Evolutionary conservation across 768 basidiomycete species (phyloP).

Genomic region (Boletus barrowsii): DNA sequence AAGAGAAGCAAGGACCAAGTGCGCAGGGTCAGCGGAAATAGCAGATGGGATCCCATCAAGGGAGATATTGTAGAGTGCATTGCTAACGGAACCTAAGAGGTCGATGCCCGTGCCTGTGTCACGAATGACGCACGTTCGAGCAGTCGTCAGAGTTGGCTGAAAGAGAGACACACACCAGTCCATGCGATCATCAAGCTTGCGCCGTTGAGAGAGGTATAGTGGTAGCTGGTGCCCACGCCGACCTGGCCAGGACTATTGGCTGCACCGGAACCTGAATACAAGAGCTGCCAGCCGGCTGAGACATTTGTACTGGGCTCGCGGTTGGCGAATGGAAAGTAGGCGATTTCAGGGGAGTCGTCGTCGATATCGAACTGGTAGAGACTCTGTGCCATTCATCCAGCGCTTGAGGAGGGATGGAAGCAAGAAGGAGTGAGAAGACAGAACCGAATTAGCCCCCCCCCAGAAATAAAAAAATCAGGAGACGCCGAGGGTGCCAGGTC

Average conservation of each 20-base stretch:
- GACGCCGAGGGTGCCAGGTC: conserved; percentile 19
- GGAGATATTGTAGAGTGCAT: conserved; percentile 44
- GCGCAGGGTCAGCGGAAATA: conserved; percentile 22
- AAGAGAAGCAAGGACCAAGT: conserved; percentile 50
- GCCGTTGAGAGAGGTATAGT: conserved; percentile 59
- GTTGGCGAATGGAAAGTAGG: conserved; percentile 60
- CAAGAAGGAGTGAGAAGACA: conserved; percentile 11
- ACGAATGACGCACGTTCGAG: conserved; percentile 3
- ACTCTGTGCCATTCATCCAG: conserved; percentile 34
- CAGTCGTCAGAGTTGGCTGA: background rate
- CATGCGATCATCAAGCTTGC: conserved; percentile 56
- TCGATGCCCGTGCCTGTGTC: conserved; percentile 61
- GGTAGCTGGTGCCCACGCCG: conserved; percentile 56
- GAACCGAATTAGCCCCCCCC: background rate
- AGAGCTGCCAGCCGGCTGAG: conserved; percentile 65
- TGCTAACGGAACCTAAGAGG: conserved; percentile 49
- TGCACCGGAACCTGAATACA: conserved; percentile 52
- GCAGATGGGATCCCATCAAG: conserved; percentile 46
- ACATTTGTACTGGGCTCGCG: conserved; percentile 48
- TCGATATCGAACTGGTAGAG: conserved; percentile 46
- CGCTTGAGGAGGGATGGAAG: conserved; percentile 7
- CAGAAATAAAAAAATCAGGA: conserved; percentile 5
- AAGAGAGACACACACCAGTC: conserved; percentile 48
- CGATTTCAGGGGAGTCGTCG: conserved; percentile 63
- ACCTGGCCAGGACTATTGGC: conserved; percentile 38